Conservation (phyloP, 2,329 filamentous ascomycete species). For the Fusarium pininemorale region DNA sequence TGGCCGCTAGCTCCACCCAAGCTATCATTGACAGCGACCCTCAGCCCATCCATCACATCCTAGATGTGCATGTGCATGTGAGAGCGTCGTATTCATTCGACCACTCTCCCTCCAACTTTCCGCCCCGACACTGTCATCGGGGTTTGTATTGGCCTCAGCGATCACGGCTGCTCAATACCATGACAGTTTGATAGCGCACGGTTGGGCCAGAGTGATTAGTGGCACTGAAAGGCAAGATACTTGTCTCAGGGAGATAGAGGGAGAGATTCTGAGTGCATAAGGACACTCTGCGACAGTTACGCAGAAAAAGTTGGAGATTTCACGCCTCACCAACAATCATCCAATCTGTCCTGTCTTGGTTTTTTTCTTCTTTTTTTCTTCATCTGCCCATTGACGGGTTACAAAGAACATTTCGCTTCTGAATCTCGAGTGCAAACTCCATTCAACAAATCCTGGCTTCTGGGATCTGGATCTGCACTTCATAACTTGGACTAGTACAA, state of each 20-base stretch:
- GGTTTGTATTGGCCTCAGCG: constrained; percentile 4
- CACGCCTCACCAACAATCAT: constrained; percentile 17
- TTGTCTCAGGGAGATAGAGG: constrained; percentile 24
- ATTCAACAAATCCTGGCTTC: constrained; percentile 24
- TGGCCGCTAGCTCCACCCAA: constrained; percentile 34
- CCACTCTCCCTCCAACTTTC: constrained; percentile 13
- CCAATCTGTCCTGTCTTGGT: constrained; percentile 32
- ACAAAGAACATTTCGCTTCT: constrained; percentile 18
- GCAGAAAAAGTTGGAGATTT: constrained; percentile 15
- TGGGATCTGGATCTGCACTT: constrained; percentile 27
- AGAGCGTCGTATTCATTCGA: constrained; percentile 20
- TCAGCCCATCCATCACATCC: constrained; percentile 32
- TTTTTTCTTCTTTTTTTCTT: constrained; percentile 1
- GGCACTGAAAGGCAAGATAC: constrained; percentile 33
- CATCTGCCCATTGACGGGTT: not conserved
- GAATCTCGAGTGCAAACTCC: constrained; percentile 13
- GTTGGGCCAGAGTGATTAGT: constrained; percentile 32
- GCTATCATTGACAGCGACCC: constrained; percentile 27
- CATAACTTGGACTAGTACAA: constrained; percentile 21
- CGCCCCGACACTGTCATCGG: constrained; percentile 2
- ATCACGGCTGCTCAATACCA: constrained; percentile 13
- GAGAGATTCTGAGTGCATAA: constrained; percentile 20
- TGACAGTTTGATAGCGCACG: constrained; percentile 30
- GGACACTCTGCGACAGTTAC: constrained; percentile 23
- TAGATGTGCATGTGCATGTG: constrained; percentile 25